A percentile compares a stretch with the other conserved stretches of the same genome.
phyloP scores from a whole-genome alignment of 371 early-diverging fungal species.

The Rhizomucor pusillus region DNA sequence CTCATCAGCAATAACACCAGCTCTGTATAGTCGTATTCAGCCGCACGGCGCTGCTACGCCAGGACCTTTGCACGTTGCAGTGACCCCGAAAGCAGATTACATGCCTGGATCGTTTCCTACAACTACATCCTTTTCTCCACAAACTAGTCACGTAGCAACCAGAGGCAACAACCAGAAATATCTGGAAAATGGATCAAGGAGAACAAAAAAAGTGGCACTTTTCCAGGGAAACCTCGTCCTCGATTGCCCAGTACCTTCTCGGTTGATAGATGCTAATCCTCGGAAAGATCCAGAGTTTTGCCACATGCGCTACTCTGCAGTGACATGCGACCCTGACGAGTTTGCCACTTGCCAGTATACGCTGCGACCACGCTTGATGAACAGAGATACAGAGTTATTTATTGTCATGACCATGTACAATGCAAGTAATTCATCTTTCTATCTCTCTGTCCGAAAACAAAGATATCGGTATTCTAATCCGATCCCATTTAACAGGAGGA shows the following conservation, averaged over 20 bases:
- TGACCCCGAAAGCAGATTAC: too few species aligned
- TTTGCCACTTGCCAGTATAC: slow-evolving; percentile 72
- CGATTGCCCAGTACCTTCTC: slow-evolving; percentile 48
- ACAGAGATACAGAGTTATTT: slow-evolving; percentile 83
- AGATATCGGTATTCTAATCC: too few species aligned
- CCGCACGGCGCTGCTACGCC: too few species aligned
- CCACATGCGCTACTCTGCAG: slow-evolving; percentile 80
- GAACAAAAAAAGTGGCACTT: slow-evolving; percentile 24
- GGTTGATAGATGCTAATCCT: slow-evolving; percentile 27
- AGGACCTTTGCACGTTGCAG: too few species aligned
- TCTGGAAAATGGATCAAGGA: not conserved
- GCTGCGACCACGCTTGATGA: slow-evolving; percentile 73
- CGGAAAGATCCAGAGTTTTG: slow-evolving; percentile 63
- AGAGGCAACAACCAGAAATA: too few species aligned
- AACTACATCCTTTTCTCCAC: too few species aligned
- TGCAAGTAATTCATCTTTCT: slow-evolving; percentile 12
- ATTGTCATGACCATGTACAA: slow-evolving; percentile 71
- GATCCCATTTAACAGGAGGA: slow-evolving; percentile 67
- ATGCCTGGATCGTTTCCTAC: too few species aligned
- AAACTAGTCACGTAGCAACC: too few species aligned
- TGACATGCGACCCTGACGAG: slow-evolving; percentile 83
- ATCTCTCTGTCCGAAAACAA: too few species aligned
- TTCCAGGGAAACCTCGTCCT: slow-evolving; percentile 54
- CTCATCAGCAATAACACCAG: too few species aligned
- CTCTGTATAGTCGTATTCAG: too few species aligned